Evolutionary conservation across 305 asterid genomes (phyloP), one percentile per base, ranked within the genome.

Genomic region (Ilex paraguariensis): DNA sequence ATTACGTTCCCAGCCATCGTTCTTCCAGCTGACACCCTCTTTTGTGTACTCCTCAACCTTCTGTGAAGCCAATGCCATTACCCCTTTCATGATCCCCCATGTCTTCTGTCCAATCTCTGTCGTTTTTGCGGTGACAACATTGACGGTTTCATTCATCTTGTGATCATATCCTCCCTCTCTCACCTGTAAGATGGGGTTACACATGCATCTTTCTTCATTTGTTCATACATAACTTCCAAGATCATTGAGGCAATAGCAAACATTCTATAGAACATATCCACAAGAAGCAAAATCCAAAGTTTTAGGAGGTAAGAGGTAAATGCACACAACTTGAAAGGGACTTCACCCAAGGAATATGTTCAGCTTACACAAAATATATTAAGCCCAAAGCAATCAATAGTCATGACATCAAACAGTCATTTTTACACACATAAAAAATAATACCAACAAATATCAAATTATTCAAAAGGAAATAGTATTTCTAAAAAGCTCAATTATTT

Each of bases 31-130:
- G 44, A 78, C 59, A 36, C 77, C 81, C 69, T 91, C 98, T 72
- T 87, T 90, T 11, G 97, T 64, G 75, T 45, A 86, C 80, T 90
- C 99, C 64, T 90, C 97, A 40, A 93, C 97, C 73, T 93, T 93
- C 72, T 93, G 99, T 31, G 99, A 74, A 59, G 99, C 99, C 79
- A 90, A 28, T 15, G 99, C 95, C 96, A 93, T 79, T 14, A 93
- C 97, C 16, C 96, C 97, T 83, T 80, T 87, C 94, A 90, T 78
- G 50, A 93, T 70, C 31, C 99, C 99, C 99, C 99, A 93, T 46
- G 96, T 88, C 81, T 54, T 89, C 21, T 89, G 97, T 55, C 98
- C 98, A 40, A 92, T 87, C 77, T 92, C 98, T 5, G 90, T 67
- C 15, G 98, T 89, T 75, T 86, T 93, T 63, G 97, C 78, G 6